phyloP scores from a whole-genome alignment of 805 yeast genomes.

The Naumovozyma dairenensis region DNA sequence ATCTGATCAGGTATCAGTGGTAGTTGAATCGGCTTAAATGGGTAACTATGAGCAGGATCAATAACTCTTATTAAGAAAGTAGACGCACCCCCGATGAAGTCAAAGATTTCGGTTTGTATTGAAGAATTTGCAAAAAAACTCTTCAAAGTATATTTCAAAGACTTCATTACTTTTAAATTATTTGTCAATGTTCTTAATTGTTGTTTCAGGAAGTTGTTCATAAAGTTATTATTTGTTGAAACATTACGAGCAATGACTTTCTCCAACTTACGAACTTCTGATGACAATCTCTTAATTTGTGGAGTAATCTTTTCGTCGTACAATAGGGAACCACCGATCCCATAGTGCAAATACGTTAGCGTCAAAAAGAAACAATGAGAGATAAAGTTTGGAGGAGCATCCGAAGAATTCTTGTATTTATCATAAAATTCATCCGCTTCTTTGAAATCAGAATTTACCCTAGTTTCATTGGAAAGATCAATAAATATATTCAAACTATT shows the following conservation, averaged over 20 bases:
- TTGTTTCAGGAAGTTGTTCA: slow-evolving; percentile 11
- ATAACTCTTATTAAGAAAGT: slow-evolving; percentile 61
- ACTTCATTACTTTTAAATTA: slow-evolving; percentile 31
- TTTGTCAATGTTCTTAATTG: slow-evolving; percentile 46
- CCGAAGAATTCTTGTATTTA: slow-evolving; percentile 23
- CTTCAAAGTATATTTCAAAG: slow-evolving; percentile 47
- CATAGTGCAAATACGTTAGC: slow-evolving; percentile 74
- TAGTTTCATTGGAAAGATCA: slow-evolving; percentile 71
- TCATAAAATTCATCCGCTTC: slow-evolving; percentile 56
- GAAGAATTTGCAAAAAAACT: slow-evolving; percentile 50
- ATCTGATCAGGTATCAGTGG: slow-evolving; percentile 53
- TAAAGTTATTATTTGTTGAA: slow-evolving; percentile 2
- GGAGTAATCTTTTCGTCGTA: slow-evolving; percentile 47
- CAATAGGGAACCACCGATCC: slow-evolving; percentile 68
- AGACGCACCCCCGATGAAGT: slow-evolving; percentile 66
- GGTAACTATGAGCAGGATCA: slow-evolving; percentile 63
- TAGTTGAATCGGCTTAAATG: slow-evolving; percentile 39
- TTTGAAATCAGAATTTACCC: slow-evolving; percentile 63
- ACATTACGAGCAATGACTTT: slow-evolving; percentile 11
- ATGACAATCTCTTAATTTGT: slow-evolving; percentile 38
- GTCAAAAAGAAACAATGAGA: slow-evolving; percentile 81
- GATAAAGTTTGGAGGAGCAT: slow-evolving; percentile 58
- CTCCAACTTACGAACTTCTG: slow-evolving; percentile 30
- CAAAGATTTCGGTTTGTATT: slow-evolving; percentile 59
- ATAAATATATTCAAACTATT: slow-evolving; percentile 40